Conservation (phyloP, 2,329 filamentous ascomycete species). For the Monilinia polystroma region DNA sequence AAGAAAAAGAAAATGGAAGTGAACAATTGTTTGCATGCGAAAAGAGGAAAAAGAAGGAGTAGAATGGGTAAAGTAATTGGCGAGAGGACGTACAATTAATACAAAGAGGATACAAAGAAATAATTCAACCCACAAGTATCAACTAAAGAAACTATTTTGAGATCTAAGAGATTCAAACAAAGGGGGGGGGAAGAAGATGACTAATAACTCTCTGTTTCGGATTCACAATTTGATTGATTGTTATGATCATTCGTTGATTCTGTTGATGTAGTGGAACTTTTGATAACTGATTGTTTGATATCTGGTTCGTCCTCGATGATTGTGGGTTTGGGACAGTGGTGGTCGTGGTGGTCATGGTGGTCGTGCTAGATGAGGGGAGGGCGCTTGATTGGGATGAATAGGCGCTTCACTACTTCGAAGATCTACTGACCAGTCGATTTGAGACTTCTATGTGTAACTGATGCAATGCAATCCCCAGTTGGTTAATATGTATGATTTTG, state of each 20-base stretch:
- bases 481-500: too few relatives aligned
- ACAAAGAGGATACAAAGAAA: constrained; percentile 1
- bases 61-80: not conserved
- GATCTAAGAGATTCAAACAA: constrained; percentile 4
- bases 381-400: constrained; percentile 9
- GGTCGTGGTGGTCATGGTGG: too few relatives aligned
- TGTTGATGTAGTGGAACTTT: not conserved
- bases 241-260: not conserved
- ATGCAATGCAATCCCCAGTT: constrained; percentile 1
- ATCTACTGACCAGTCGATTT: constrained; percentile 11
- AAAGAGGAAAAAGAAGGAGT: not conserved
- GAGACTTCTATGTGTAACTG: constrained; percentile 4
- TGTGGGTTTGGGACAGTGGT: not conserved
- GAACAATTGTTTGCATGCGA: not conserved
- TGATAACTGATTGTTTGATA: not conserved
- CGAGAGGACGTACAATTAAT: constrained; percentile 7
- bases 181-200: not conserved
- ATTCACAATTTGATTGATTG: not conserved
- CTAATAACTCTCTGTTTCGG: constrained; percentile 6
- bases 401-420: not conserved
- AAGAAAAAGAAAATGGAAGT: constrained; percentile 1
- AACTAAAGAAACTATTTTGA: constrained; percentile 16
- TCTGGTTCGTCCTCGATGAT: constrained; percentile 12
- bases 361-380: not conserved
- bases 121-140: not conserved